Base-by-base conservation (phyloP, 208 protist species). In the Acanthamoeba royreba region DNA sequence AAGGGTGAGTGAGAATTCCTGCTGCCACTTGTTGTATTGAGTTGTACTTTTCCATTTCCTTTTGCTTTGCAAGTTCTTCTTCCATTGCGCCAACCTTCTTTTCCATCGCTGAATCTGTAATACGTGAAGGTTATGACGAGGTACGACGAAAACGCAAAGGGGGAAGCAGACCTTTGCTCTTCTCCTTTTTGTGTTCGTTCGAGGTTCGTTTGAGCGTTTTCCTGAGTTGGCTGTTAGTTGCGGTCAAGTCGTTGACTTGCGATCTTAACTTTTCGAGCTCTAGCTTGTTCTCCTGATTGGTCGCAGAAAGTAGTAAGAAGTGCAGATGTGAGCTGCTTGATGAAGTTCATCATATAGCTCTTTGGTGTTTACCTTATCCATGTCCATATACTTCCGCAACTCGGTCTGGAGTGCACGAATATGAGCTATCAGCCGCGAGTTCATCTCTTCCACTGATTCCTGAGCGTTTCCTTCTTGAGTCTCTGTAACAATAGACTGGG, bases 311-410 rank as follows among this genome's bases (percentile, higher is more conserved):
- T n/a, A n/a, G n/a, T n/a, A n/a, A n/a, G n/a, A n/a, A n/a, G n/a
- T n/a, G n/a, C n/a, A n/a, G n/a, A n/a, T n/a, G n/a, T n/a, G n/a
- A n/a, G n/a, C n/a, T n/a, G n/a, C n/a, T n/a, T n/a, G n/a, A n/a
- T n/a, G n/a, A n/a, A n/a, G n/a, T n/a, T n/a, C n/a, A n/a, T n/a
- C n/a, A n/a, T n/a, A n/a, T n/a, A n/a, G n/a, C n/a, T n/a, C n/a
- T n/a, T n/a, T n/a, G n/a, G n/a, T 38, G 38, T 28, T 7, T 4
- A 61, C 77, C 47, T 87, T 58, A n/a, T 87, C 77, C 15, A 87
- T 35, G n/a, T 87, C 47, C 77, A 87, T 87, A 46, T 87, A 87
- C 45, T 87, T 87, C 11, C 77, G 77, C 33, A 87, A 35, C 47
- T 87, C 77, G 46, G 47, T 13, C 31, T 87, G 77, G 25, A 87